Evolutionary conservation across 2,329 filamentous ascomycete species (phyloP), one percentile per base, ranked within the genome.

Genomic region (Akanthomyces dipterigenus): DNA sequence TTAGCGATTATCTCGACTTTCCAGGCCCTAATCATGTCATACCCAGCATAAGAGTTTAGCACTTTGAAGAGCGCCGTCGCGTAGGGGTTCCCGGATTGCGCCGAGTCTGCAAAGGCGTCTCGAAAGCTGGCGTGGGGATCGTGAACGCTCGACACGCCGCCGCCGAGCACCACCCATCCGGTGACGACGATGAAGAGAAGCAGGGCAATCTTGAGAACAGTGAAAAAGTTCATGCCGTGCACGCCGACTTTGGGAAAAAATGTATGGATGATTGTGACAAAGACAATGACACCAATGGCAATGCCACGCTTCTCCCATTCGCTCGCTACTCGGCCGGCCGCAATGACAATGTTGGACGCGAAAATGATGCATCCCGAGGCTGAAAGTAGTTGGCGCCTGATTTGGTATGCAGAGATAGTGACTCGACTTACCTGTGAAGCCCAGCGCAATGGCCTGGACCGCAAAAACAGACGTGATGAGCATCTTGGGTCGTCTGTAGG

Each of bases 1-100:
- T 60, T 34, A 45, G 58, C 12, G 20, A 26, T 46, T 20, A 31
- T 38, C 5, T 28, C 8, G 11, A 12, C 26, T 34, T 16, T 83
- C 6, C 8, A 1, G 7, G n/a, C 20, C 12, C 4, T 3, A 28
- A 9, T 26, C 2, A 22, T 2, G 12, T 5, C 28, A 53, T 53
- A 64, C 63, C 64, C 64, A 8, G 64, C 50, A 26, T 64, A 65
- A 3, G 64, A 65, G 16, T 65, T 65, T 16, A 65, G 22, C 5
- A 65, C 64, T 42, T 65, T 65, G 49, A 65, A 65, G 1, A 65
- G 54, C 2, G 60, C 64, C 16, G 64, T 65, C n/a, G 64, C 64
- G 42, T 65, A 65, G 5, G 51, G 60, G 24, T 65, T 65, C 3
- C 64, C 63, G 2, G 63, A 64, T 4, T 43, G 36, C 2, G 64